Evolutionary conservation across 202 grass and related monocot species (phyloP).

Genomic region (Elaeis oleifera): DNA sequence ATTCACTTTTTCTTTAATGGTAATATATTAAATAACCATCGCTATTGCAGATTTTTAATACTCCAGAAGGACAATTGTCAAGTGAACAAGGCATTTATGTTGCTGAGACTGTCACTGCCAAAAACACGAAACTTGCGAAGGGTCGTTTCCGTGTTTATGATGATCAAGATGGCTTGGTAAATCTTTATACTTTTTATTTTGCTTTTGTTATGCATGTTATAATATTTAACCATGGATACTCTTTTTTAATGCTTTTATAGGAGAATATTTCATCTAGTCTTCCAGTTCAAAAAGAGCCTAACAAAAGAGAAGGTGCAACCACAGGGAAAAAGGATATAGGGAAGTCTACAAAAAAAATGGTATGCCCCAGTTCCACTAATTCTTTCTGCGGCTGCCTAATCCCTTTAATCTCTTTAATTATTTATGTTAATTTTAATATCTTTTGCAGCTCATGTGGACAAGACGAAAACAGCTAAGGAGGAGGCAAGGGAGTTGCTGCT

Average conservation of each 20-base stretch:
- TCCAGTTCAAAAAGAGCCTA: slow-evolving; percentile 37
- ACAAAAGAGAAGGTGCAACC: slow-evolving; percentile 47
- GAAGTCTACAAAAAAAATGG: slow-evolving; percentile 67
- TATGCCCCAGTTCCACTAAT: slow-evolving; percentile 26
- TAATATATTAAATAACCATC: too few relatives aligned
- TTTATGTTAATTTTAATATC: not conserved
- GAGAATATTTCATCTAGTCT: slow-evolving; percentile 30
- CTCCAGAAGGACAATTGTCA: slow-evolving; percentile 75
- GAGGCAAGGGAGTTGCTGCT: slow-evolving; percentile 78
- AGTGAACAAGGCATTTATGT: slow-evolving; percentile 89
- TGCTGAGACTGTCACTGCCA: slow-evolving; percentile 63
- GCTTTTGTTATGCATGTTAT: not conserved
- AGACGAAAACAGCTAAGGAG: slow-evolving; percentile 91
- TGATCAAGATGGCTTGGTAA: slow-evolving; percentile 55
- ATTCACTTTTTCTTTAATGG: too few relatives aligned
- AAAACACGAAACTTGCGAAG: slow-evolving; percentile 83
- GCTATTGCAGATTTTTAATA: slow-evolving; percentile 70
- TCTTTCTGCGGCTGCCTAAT: not conserved
- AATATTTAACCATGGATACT: slow-evolving; percentile 21
- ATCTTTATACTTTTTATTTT: not conserved
- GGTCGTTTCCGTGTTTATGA: slow-evolving; percentile 86
- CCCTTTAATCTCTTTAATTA: slow-evolving; percentile 3
- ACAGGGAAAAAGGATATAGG: slow-evolving; percentile 56
- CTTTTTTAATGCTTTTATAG: slow-evolving; percentile 37
- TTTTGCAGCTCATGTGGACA: slow-evolving; percentile 56